A percentile compares a stretch with the other conserved stretches of the same genome.
These are phyloP conservation scores for Beauveria sp. DNA, from an alignment of 2,329 filamentous ascomycete genomes.

Conservation along the genomic window DNA sequence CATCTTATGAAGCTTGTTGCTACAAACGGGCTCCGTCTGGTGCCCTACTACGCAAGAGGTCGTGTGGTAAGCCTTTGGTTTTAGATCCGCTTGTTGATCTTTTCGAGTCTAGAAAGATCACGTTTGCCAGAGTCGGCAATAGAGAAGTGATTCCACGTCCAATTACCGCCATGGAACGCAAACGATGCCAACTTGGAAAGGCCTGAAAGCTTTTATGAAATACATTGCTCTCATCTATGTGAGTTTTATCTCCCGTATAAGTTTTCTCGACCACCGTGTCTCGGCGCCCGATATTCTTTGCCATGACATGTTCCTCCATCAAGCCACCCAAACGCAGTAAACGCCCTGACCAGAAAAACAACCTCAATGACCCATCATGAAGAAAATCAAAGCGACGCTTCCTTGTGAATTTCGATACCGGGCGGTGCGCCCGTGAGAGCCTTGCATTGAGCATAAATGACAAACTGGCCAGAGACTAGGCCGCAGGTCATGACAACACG, in stretches of 20 bases:
- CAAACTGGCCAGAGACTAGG: constrained; percentile 45
- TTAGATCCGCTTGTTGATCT: no score
- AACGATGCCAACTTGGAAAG: no score
- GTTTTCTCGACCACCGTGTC: not conserved
- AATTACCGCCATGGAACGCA: no score
- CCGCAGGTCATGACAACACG: constrained; percentile 47
- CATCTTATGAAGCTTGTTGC: no score
- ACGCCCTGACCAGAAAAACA: not conserved
- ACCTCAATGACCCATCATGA: not conserved
- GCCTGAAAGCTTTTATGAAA: not conserved
- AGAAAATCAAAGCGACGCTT: constrained; percentile 18
- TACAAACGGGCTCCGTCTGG: no score
- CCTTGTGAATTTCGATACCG: constrained; percentile 46
- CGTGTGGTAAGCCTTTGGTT: no score
- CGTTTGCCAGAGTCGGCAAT: no score
- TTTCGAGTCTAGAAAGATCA: no score
- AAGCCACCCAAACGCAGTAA: not conserved
- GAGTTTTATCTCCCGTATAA: not conserved
- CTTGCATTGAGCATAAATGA: constrained; percentile 50
- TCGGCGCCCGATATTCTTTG: not conserved
- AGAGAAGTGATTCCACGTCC: no score
- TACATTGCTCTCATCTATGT: not conserved
- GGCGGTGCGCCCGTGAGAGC: constrained; percentile 42
- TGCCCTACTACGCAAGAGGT: no score
- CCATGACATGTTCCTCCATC: not conserved